phyloP scores from a whole-genome alignment of 2,329 filamentous ascomycete genomes.

The Colletotrichum graminicola region DNA sequence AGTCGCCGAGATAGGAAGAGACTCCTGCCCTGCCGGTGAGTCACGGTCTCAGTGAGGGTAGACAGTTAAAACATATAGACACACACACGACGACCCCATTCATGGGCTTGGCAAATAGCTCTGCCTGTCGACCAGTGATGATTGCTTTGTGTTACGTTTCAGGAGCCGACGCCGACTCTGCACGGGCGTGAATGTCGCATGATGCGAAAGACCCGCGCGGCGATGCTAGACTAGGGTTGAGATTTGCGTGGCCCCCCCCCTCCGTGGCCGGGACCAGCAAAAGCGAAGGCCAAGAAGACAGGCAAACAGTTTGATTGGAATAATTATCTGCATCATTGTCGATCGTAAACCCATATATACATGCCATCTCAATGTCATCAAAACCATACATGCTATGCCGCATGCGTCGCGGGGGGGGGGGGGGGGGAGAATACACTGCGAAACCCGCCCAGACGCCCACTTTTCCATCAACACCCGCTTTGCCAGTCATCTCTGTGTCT shows the following conservation, averaged over 20 bases:
- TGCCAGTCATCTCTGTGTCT: constrained; percentile 4
- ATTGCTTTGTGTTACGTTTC: constrained; percentile 21
- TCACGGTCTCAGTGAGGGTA: neutral
- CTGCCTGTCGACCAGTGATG: constrained; percentile 9
- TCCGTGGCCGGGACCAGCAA: neutral
- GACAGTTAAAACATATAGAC: neutral
- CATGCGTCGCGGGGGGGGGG: constrained; percentile 19
- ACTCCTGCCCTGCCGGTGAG: neutral
- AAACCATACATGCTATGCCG: constrained; percentile 30
- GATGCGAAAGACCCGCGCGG: neutral
- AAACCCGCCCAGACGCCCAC: constrained; percentile 34
- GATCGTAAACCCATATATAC: constrained; percentile 24
- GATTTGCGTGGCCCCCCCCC: neutral
- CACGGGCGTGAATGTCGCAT: constrained; percentile 12
- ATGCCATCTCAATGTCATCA: constrained; percentile 5
- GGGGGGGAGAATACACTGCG: constrained; percentile 11
- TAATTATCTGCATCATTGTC: constrained; percentile 13
- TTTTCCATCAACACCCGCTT: constrained; percentile 27
- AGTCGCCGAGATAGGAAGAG: constrained; percentile 1
- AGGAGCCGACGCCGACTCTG: constrained; percentile 13
- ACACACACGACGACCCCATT: neutral
- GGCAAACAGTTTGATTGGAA: neutral
- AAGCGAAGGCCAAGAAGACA: neutral
- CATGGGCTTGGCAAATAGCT: neutral
- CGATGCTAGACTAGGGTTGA: neutral